Percentiles rank a stretch among this genome's conserved stretches.
These are phyloP conservation scores for Aspergillus novoparasiticus DNA, from an alignment of 2,329 filamentous ascomycete genomes.

Conservation along the genomic window DNA sequence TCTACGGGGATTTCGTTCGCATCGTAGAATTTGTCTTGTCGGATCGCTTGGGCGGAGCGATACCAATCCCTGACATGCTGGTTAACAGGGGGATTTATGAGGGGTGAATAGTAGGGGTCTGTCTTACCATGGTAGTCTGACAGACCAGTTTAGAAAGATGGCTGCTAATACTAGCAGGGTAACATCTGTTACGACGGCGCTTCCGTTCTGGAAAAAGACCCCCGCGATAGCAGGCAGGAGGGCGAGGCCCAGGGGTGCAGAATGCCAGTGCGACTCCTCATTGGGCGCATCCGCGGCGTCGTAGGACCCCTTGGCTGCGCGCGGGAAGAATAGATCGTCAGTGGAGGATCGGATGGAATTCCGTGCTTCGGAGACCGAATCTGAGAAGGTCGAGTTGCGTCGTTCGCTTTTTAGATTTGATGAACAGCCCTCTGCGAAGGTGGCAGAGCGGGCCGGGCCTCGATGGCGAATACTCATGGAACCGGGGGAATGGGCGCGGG, in stretches of 20 bases:
- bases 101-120: slow-evolving; percentile 9
- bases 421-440: slow-evolving; percentile 36
- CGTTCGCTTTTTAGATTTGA: slow-evolving; percentile 51
- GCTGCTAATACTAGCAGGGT: slow-evolving; percentile 78
- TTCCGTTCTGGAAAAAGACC: slow-evolving; percentile 81
- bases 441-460: slow-evolving; percentile 37
- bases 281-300: slow-evolving; percentile 38
- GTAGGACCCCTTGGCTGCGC: slow-evolving; percentile 40
- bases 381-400: slow-evolving; percentile 77
- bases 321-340: slow-evolving; percentile 68
- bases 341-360: slow-evolving; percentile 66
- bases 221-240: slow-evolving; percentile 85
- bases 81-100: slow-evolving; percentile 7
- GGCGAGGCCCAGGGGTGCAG: slow-evolving; percentile 78
- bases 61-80: slow-evolving; percentile 66
- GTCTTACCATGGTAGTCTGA: slow-evolving; percentile 81
- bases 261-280: slow-evolving; percentile 72
- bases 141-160: slow-evolving; percentile 89
- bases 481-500: slow-evolving; percentile 15
- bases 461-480: slow-evolving; percentile 38
- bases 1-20: slow-evolving; percentile 23
- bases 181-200: slow-evolving; percentile 79
- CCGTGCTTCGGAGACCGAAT: slow-evolving; percentile 70
- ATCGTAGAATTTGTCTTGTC: slow-evolving; percentile 39
- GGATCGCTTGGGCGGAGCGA: slow-evolving; percentile 66